Percentiles rank a stretch among this genome's conserved stretches.
Conservation (phyloP, 805 yeast genomes). For the Cyberlindnera maritima region DNA sequence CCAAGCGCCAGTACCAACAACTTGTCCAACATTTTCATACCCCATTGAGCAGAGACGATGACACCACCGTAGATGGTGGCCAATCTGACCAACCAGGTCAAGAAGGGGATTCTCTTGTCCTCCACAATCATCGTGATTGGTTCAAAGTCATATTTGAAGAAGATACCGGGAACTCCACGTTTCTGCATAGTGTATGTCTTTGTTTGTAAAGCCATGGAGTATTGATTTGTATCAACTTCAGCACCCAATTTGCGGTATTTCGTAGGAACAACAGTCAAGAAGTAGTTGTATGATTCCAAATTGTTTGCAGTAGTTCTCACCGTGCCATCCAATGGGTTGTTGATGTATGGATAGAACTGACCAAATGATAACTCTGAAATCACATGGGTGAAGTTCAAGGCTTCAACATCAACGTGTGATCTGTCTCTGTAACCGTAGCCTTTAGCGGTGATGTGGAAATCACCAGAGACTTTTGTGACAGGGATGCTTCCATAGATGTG, state of each 20-base stretch:
- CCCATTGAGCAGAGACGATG: conserved; percentile 65
- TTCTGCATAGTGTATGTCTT: conserved; percentile 22
- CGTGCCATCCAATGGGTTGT: conserved; percentile 85
- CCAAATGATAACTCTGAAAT: conserved; percentile 90
- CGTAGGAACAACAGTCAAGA: conserved; percentile 82
- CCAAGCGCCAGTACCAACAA: conserved; percentile 54
- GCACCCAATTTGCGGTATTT: conserved; percentile 67
- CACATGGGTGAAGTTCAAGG: conserved; percentile 77
- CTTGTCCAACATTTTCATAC: conserved; percentile 55
- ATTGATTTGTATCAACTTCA: conserved; percentile 78
- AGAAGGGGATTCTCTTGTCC: conserved; percentile 73
- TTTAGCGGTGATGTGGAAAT: conserved; percentile 76
- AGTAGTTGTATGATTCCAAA: conserved; percentile 58
- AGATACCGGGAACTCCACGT: conserved; percentile 66
- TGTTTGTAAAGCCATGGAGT: conserved; percentile 61
- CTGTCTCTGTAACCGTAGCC: conserved; percentile 58
- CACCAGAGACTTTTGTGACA: conserved; percentile 83
- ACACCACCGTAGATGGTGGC: conserved; percentile 85
- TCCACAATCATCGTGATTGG: conserved; percentile 69
- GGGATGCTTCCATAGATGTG: conserved; percentile 81
- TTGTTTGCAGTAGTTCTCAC: conserved; percentile 52
- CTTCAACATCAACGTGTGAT: conserved; percentile 43
- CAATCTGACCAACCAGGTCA: conserved; percentile 72
- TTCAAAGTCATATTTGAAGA: conserved; percentile 83
- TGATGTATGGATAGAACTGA: conserved; percentile 77